Evolutionary conservation across 169 alveolate genomes (phyloP).

Genomic region (Besnoitia besnoiti): DNA sequence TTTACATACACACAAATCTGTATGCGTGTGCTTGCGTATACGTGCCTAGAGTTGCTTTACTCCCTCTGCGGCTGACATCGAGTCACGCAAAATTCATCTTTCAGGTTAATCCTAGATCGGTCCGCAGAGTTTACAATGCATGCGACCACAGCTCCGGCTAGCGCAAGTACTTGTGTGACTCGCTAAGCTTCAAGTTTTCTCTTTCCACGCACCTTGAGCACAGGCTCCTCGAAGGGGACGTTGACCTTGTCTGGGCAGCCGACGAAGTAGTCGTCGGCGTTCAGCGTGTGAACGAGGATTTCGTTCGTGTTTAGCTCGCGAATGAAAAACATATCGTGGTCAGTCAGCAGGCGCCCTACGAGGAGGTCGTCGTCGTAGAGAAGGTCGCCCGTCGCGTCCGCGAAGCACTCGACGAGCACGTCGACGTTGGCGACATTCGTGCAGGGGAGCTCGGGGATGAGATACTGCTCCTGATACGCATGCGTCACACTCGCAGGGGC

Average conservation of each 20-base stretch:
- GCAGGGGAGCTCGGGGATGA: conserved; percentile 51
- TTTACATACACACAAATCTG: too few relatives aligned
- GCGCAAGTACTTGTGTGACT: not conserved
- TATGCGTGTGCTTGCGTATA: too few relatives aligned
- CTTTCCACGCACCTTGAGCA: conserved; percentile 43
- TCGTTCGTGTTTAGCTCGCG: not conserved
- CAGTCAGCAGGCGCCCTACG: conserved; percentile 55
- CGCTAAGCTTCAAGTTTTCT: too few relatives aligned
- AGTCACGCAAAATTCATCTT: too few relatives aligned
- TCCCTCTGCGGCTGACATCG: too few relatives aligned
- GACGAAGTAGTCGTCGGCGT: conserved; percentile 59
- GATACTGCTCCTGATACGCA: conserved; percentile 36
- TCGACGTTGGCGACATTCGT: conserved; percentile 36
- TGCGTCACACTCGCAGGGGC: too few relatives aligned
- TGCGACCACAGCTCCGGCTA: too few relatives aligned
- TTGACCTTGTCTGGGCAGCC: conserved; percentile 36
- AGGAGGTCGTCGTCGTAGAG: conserved; percentile 56
- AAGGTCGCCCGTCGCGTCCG: conserved; percentile 54
- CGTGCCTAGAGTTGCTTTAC: too few relatives aligned
- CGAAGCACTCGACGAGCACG: conserved; percentile 44
- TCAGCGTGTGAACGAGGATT: conserved; percentile 42
- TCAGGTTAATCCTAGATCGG: too few relatives aligned
- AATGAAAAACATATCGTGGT: conserved; percentile 56
- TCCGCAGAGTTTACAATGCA: too few relatives aligned
- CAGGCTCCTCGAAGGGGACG: conserved; percentile 43